These are phyloP conservation scores for Ogataea ganodermae DNA, from an alignment of 805 yeast species.

Conservation along the genomic window DNA sequence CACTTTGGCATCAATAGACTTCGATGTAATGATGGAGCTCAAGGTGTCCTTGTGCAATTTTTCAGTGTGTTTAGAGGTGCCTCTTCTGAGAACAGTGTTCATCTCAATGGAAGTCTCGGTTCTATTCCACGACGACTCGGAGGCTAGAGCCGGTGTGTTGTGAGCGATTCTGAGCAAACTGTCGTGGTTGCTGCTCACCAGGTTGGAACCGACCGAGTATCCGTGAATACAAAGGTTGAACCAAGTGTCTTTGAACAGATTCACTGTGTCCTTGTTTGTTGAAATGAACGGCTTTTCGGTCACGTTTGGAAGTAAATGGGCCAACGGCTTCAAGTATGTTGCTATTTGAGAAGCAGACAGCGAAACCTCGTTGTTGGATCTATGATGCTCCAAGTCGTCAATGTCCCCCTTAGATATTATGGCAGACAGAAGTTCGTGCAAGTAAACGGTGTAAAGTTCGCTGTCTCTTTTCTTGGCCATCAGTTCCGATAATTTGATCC, in stretches of 20 bases:
- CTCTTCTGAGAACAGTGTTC: conserved; percentile 86
- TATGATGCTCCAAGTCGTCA: conserved; percentile 68
- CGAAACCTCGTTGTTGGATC: conserved; percentile 72
- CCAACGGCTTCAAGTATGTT: conserved; percentile 68
- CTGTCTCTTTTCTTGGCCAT: conserved; percentile 37
- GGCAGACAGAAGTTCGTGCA: conserved; percentile 64
- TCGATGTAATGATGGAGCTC: conserved; percentile 49
- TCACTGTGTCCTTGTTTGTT: conserved; percentile 51
- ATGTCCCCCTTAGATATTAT: conserved; percentile 81
- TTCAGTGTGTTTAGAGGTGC: conserved; percentile 79
- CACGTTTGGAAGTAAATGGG: conserved; percentile 66
- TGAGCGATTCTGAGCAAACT: conserved; percentile 75
- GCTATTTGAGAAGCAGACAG: conserved; percentile 71
- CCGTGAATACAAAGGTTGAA: conserved; percentile 93
- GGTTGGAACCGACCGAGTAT: conserved; percentile 59
- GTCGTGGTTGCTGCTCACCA: conserved; percentile 46
- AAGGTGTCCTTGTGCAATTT: conserved; percentile 71
- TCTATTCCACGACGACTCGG: conserved; percentile 75
- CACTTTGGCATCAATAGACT: conserved; percentile 45
- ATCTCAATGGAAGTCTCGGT: conserved; percentile 91
- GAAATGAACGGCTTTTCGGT: conserved; percentile 45
- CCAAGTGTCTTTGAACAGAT: conserved; percentile 86
- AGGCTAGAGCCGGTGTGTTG: conserved; percentile 84
- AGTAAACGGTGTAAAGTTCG: conserved; percentile 55
- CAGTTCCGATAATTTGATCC: conserved; percentile 44